Conservation (phyloP, 2,329 filamentous ascomycete genomes). For the Plectosphaerella plurivora region DNA sequence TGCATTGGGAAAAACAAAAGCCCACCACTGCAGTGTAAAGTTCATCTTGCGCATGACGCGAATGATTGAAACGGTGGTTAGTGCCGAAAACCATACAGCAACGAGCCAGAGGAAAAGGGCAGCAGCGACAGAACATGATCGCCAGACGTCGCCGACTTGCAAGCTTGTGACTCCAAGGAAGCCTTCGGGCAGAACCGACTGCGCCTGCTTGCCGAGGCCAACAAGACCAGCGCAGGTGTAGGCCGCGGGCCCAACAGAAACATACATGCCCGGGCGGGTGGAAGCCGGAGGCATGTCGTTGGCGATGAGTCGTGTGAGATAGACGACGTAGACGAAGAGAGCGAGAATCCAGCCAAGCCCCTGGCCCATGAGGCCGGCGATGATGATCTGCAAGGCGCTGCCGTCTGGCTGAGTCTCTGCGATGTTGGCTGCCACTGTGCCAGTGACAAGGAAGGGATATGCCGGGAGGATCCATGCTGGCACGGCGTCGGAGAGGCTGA, state of each 20-base stretch:
- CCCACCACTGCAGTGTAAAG: slow-evolving; percentile 50
- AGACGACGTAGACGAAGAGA: slow-evolving; percentile 48
- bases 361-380: slow-evolving; percentile 45
- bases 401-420: slow-evolving; percentile 37
- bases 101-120: slow-evolving; percentile 48
- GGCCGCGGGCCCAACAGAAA: slow-evolving; percentile 47
- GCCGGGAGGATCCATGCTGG: slow-evolving; percentile 51
- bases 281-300: slow-evolving; percentile 41
- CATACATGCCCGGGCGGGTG: slow-evolving; percentile 49
- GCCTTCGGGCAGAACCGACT: slow-evolving; percentile 11
- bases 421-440: slow-evolving; percentile 45
- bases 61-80: slow-evolving; percentile 31
- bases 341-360: slow-evolving; percentile 48
- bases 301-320: slow-evolving; percentile 45
- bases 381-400: slow-evolving; percentile 44
- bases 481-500: slow-evolving; percentile 44
- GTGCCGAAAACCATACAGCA: slow-evolving; percentile 48
- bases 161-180: slow-evolving; percentile 18
- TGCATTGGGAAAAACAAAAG: slow-evolving; percentile 44
- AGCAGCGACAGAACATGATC: slow-evolving; percentile 37
- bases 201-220: slow-evolving; percentile 33
- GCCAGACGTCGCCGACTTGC: slow-evolving; percentile 28
- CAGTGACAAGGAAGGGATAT: slow-evolving; percentile 49
- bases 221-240: slow-evolving; percentile 40
- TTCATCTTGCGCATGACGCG: slow-evolving; percentile 31